Conservation (phyloP, 108 stramenopile genomes). For the Ochromonas danica region DNA sequence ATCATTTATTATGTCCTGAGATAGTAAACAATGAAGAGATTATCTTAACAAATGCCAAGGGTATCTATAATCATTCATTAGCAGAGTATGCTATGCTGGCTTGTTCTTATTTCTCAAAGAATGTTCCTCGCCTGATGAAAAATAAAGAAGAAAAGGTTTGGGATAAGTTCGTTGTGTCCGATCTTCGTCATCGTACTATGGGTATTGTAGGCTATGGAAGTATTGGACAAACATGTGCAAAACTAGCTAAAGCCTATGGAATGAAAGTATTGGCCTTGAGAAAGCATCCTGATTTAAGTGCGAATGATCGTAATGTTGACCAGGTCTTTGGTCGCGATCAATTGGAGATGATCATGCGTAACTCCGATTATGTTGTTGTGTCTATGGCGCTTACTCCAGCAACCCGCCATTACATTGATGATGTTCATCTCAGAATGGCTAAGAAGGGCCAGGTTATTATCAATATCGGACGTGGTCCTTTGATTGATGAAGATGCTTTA, state of each 20-base stretch:
- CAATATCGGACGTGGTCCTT: slow-evolving; percentile 79
- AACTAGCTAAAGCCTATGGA: slow-evolving; percentile 72
- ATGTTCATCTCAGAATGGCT: slow-evolving; percentile 64
- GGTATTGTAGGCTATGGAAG: slow-evolving; percentile 84
- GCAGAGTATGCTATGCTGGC: slow-evolving; percentile 85
- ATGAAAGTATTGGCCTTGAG: slow-evolving; percentile 75
- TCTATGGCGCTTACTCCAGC: slow-evolving; percentile 71
- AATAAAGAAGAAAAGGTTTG: slow-evolving; percentile 60
- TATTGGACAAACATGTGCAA: slow-evolving; percentile 76
- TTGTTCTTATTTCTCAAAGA: slow-evolving; percentile 83
- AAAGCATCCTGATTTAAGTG: slow-evolving; percentile 54
- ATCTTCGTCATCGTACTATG: slow-evolving; percentile 58
- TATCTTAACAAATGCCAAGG: slow-evolving; percentile 80
- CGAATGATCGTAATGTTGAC: slow-evolving; percentile 60
- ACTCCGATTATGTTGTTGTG: slow-evolving; percentile 66
- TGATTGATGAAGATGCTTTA: slow-evolving; percentile 76
- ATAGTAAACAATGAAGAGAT: slow-evolving; percentile 43
- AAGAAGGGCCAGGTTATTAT: slow-evolving; percentile 74
- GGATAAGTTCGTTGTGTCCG: slow-evolving; percentile 55
- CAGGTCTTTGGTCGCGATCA: slow-evolving; percentile 37
- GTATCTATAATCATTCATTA: slow-evolving; percentile 73
- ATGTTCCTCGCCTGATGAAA: slow-evolving; percentile 71
- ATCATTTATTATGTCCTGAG: slow-evolving; percentile 43
- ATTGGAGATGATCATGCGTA: not conserved
- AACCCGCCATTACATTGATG: slow-evolving; percentile 65